Conservation (phyloP, 2,329 filamentous ascomycete species). For the Fusarium sp. region DNA sequence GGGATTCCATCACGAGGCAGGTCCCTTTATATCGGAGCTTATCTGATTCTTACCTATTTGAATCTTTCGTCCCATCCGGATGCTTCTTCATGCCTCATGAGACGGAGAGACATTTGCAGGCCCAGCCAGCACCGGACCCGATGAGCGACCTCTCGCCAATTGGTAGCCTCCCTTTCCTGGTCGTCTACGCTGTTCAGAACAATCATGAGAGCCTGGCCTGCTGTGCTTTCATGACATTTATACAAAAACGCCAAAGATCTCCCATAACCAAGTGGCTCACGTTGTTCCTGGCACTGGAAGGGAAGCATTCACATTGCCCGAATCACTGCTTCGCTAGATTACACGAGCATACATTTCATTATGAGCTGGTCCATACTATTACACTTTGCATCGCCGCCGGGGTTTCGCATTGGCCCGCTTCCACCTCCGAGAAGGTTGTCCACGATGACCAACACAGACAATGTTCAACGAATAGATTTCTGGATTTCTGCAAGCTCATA, state of each 20-base stretch:
- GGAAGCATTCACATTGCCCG: background rate
- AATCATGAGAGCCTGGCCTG: background rate
- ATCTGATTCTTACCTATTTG: background rate
- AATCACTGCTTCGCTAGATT: background rate
- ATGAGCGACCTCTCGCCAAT: background rate
- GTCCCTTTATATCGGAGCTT: accelerated
- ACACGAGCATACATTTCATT: background rate
- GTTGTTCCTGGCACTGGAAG: background rate
- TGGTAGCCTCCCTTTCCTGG: background rate
- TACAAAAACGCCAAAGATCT: background rate
- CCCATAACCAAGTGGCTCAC: background rate
- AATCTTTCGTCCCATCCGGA: background rate
- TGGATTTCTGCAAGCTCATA: background rate
- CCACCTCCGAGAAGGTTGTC: background rate
- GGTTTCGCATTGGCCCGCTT: background rate
- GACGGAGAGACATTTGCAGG: background rate
- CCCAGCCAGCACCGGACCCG: background rate
- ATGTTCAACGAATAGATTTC: background rate
- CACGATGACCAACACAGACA: too few species aligned
- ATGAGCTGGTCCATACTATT: accelerated
- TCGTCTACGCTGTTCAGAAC: background rate
- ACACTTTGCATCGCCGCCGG: background rate
- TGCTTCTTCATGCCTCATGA: background rate
- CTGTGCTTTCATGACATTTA: background rate
- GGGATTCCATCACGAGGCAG: background rate